phyloP scores from a whole-genome alignment of 2,329 filamentous ascomycete genomes.

The Aspergillus felis region DNA sequence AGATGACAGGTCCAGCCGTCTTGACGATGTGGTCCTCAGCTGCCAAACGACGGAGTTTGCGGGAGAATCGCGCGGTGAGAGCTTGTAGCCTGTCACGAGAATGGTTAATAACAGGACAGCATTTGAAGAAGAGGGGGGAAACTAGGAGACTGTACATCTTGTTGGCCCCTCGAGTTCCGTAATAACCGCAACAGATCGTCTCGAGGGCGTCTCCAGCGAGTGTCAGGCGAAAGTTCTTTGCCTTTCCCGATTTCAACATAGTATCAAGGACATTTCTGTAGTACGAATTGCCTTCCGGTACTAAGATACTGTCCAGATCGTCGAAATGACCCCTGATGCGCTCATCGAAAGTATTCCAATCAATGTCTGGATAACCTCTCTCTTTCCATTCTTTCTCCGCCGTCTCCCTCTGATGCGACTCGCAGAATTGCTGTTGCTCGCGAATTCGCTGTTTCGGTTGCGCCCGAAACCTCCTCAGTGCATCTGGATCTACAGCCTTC shows the following conservation, averaged over 20 bases:
- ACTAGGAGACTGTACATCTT: conserved; percentile 55
- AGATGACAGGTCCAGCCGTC: conserved; percentile 62
- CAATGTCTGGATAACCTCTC: conserved; percentile 64
- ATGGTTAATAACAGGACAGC: conserved; percentile 3
- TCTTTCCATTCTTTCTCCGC: conserved; percentile 49
- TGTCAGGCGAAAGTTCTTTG: conserved; percentile 57
- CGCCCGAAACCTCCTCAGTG: conserved; percentile 52
- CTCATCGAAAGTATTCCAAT: conserved; percentile 61
- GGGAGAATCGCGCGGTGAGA: conserved; percentile 59
- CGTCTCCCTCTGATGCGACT: conserved; percentile 55
- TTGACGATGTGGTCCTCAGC: conserved; percentile 63
- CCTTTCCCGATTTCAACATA: conserved; percentile 55
- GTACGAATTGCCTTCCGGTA: conserved; percentile 50
- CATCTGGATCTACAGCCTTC: conserved; percentile 51
- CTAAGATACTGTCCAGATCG: conserved; percentile 57
- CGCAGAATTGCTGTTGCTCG: conserved; percentile 55
- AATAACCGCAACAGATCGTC: conserved; percentile 71
- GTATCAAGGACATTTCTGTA: conserved; percentile 57
- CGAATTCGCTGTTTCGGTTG: conserved; percentile 32
- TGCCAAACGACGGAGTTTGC: conserved; percentile 58
- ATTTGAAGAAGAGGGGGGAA: conserved; percentile 2
- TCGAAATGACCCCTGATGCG: conserved; percentile 57
- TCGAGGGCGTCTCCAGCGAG: conserved; percentile 43
- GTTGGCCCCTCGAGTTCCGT: conserved; percentile 69
- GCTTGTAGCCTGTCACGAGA: conserved; percentile 45